These are phyloP conservation scores for Fusarium subglutinans DNA, from an alignment of 2,329 filamentous ascomycete genomes.

Conservation along the genomic window DNA sequence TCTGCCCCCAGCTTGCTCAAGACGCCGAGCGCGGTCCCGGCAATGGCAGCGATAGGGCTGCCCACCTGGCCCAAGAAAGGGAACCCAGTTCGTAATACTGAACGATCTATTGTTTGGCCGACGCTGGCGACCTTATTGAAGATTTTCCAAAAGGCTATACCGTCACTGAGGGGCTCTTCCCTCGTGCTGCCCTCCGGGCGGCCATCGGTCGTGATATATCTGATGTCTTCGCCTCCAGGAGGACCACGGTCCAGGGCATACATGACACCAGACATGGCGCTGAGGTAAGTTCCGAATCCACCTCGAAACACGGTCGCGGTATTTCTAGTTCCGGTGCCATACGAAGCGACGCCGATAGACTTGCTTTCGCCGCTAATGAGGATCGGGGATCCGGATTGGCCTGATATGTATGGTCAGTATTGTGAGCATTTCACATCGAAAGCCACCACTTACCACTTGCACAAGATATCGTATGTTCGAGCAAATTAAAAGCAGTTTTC, in stretches of 20 bases:
- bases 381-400: background rate
- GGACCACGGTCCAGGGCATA: background rate
- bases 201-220: background rate
- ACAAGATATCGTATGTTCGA: background rate
- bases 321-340: background rate
- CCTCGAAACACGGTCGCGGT: background rate
- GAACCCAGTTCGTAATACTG: background rate
- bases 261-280: background rate
- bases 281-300: background rate
- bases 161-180: background rate
- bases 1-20: background rate
- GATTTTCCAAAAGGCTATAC: background rate
- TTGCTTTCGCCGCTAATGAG: background rate
- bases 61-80: background rate
- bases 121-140: background rate
- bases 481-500: background rate
- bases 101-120: background rate
- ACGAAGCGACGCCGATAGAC: background rate
- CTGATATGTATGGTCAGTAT: background rate
- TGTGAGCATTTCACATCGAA: rapidly evolving
- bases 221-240: rapidly evolving
- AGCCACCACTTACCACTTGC: background rate
- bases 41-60: background rate
- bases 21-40: background rate
- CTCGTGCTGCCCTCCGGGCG: background rate